Evolutionary conservation across 116 monocot genomes (phyloP).

Genomic region (Thalassia testudinum): DNA sequence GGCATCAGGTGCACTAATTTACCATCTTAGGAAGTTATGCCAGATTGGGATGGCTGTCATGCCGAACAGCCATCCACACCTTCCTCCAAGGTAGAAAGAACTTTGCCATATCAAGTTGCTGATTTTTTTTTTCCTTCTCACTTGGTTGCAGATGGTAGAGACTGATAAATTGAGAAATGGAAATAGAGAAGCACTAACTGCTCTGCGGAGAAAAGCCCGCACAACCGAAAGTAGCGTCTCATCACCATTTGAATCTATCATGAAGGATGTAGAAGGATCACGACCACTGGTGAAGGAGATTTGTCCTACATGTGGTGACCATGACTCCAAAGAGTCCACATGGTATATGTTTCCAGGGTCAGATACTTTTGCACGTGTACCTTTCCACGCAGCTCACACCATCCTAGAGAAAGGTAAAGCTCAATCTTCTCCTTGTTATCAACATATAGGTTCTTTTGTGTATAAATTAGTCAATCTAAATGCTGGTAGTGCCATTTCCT

Average conservation of each 20-base stretch:
- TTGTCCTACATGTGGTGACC: slow-evolving; percentile 75
- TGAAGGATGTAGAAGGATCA: slow-evolving; percentile 52
- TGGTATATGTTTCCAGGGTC: slow-evolving; percentile 93
- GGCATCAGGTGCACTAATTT: slow-evolving; percentile 42
- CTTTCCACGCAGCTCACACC: slow-evolving; percentile 82
- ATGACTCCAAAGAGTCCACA: slow-evolving; percentile 57
- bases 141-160: slow-evolving; percentile 59
- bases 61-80: too few species aligned
- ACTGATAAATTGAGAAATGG: slow-evolving; percentile 76
- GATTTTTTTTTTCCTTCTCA: background rate
- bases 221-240: slow-evolving; percentile 81
- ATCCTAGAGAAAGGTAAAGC: slow-evolving; percentile 63
- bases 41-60: background rate
- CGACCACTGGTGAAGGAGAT: slow-evolving; percentile 66
- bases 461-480: background rate
- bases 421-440: background rate
- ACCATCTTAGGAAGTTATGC: background rate
- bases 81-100: too few species aligned
- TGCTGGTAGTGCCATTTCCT: background rate
- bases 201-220: slow-evolving; percentile 69
- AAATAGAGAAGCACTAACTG: slow-evolving; percentile 81
- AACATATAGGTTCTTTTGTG: too few species aligned
- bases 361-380: slow-evolving; percentile 65
- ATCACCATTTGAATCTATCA: slow-evolving; percentile 71
- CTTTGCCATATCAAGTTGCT: background rate